Evolutionary conservation across 345 rosid species (phyloP).

Genomic region (Eucalyptus caleyi): DNA sequence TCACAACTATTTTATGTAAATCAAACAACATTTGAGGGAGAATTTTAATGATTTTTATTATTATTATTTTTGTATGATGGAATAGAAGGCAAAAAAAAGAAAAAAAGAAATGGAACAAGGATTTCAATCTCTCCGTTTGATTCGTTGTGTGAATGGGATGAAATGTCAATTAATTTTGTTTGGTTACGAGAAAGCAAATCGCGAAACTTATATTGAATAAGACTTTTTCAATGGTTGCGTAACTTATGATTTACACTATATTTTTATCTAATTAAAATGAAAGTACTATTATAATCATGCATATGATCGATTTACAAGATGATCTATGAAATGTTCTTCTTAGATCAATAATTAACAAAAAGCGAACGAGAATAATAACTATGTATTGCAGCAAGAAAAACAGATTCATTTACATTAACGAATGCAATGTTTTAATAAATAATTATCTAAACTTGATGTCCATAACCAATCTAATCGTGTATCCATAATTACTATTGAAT

Average conservation of each 20-base stretch:
- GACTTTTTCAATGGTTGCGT: fast-evolving
- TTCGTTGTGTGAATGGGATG: background rate
- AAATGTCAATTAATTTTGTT: background rate
- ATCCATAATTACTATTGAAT: background rate
- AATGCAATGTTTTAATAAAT: background rate
- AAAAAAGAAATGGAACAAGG: background rate
- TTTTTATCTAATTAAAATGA: background rate
- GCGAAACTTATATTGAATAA: background rate
- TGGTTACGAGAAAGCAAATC: background rate
- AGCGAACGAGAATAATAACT: fast-evolving
- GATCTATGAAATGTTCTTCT: background rate
- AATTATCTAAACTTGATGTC: background rate
- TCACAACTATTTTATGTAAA: too few relatives aligned
- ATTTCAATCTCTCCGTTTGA: too few relatives aligned
- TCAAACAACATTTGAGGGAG: background rate
- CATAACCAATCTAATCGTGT: background rate
- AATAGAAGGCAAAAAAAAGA: background rate
- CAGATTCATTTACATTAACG: fast-evolving
- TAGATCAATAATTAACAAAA: background rate
- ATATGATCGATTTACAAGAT: background rate
- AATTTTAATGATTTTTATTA: background rate
- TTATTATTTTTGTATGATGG: background rate
- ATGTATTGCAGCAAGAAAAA: background rate
- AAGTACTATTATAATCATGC: background rate
- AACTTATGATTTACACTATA: background rate